Percentiles rank a stretch among this genome's conserved stretches.
phyloP scores from a whole-genome alignment of 805 yeast species.

The Pichia gijzeniarum region DNA sequence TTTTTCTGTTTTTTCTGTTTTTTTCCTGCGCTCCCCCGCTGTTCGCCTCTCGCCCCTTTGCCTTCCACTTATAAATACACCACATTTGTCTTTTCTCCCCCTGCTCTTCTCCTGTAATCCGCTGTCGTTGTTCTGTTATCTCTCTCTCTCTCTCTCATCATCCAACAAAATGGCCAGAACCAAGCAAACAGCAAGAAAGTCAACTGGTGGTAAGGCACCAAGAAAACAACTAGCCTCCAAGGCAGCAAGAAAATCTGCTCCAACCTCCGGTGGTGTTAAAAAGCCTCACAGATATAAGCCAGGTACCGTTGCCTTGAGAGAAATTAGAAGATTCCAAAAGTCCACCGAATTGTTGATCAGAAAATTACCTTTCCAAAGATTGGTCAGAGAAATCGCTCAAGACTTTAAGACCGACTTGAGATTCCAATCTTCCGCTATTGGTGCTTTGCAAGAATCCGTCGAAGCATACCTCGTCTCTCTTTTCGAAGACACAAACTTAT shows the following conservation, averaged over 20 bases:
- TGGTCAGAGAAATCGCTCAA: slow-evolving; percentile 92
- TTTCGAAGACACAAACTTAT: slow-evolving; percentile 96
- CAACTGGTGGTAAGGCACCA: slow-evolving; percentile 95
- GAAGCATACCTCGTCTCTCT: slow-evolving; percentile 96
- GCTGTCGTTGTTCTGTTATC: too few relatives aligned
- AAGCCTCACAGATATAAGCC: slow-evolving; percentile 96
- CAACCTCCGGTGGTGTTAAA: slow-evolving; percentile 89
- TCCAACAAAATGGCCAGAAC: slow-evolving; percentile 71
- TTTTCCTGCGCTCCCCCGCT: neutral
- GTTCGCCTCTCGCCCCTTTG: too few relatives aligned
- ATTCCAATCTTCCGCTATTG: slow-evolving; percentile 96
- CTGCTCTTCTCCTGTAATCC: too few relatives aligned
- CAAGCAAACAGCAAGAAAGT: slow-evolving; percentile 90
- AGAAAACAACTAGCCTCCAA: slow-evolving; percentile 89
- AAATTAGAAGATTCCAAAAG: slow-evolving; percentile 95
- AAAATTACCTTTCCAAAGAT: slow-evolving; percentile 95
- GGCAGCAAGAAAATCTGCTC: slow-evolving; percentile 91
- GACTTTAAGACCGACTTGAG: slow-evolving; percentile 90
- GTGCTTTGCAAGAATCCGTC: slow-evolving; percentile 97
- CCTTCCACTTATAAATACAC: too few relatives aligned
- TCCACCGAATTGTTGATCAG: slow-evolving; percentile 92
- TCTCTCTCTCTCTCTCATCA: neutral
- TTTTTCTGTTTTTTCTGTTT: neutral
- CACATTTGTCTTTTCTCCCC: too few relatives aligned
- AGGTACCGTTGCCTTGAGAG: slow-evolving; percentile 95